Percentiles rank a stretch among this genome's conserved stretches.
phyloP scores from a whole-genome alignment of 2,329 filamentous ascomycete species.

The Microdochium paspali region DNA sequence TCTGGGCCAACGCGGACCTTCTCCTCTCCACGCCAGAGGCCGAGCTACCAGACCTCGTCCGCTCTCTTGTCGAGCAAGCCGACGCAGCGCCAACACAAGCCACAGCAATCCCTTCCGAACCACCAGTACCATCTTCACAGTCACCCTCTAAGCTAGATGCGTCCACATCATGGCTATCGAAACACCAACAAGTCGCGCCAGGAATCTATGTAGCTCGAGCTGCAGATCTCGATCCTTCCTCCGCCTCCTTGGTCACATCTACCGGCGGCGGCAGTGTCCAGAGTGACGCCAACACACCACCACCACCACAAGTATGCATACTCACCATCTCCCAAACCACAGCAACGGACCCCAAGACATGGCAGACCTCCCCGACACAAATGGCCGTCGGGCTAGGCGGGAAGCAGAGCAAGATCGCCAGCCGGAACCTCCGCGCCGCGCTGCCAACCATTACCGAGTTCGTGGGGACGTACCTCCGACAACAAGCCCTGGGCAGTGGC shows the following conservation, averaged over 20 bases:
- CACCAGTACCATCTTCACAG: conserved; percentile 21
- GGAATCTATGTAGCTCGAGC: background rate
- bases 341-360: conserved; percentile 32
- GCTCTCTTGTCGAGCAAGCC: conserved; percentile 24
- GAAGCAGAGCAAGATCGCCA: conserved; percentile 60
- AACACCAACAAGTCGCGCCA: background rate
- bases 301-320: conserved; percentile 17
- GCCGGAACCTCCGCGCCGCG: conserved; percentile 68
- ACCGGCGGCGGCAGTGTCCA: conserved; percentile 13
- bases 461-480: conserved; percentile 28
- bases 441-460: conserved; percentile 55
- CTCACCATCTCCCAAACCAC: conserved; percentile 30
- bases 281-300: conserved; percentile 4
- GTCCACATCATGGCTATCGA: background rate
- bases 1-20: conserved; percentile 60
- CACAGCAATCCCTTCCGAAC: conserved; percentile 19
- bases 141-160: too few relatives aligned
- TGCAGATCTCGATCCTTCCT: background rate
- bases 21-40: conserved; percentile 59
- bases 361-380: conserved; percentile 26
- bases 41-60: conserved; percentile 45
- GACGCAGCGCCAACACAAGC: conserved; percentile 5
- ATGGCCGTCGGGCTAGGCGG: conserved; percentile 38
- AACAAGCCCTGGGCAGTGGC: conserved; percentile 8
- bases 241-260: conserved; percentile 8